A percentile compares a stretch with the other conserved stretches of the same genome.
Conservation (phyloP, 192 early-diverging fungal genomes). For the Mortierella claussenii region DNA sequence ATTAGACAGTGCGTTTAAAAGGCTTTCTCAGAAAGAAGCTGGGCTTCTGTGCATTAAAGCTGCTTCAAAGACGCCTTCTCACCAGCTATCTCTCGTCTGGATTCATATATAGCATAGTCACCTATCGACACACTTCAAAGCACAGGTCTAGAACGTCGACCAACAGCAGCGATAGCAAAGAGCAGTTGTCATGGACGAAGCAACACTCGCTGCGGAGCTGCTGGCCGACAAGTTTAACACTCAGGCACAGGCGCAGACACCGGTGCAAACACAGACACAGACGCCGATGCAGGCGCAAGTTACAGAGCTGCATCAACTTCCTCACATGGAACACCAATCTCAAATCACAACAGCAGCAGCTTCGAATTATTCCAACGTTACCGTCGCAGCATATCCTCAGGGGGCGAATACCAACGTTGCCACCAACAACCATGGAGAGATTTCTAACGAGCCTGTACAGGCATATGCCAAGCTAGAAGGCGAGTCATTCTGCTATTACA, state of each 20-base stretch:
- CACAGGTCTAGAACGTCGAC: too few relatives aligned
- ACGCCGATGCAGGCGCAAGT: too few relatives aligned
- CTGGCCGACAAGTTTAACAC: constrained; percentile 13
- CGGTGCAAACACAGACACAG: too few relatives aligned
- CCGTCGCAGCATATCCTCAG: constrained; percentile 4
- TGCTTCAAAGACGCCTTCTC: too few relatives aligned
- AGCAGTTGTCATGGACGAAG: constrained; percentile 13
- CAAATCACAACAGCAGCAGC: constrained; percentile 6
- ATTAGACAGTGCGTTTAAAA: too few relatives aligned
- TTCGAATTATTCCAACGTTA: not conserved
- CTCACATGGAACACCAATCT: constrained; percentile 6
- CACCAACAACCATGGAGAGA: constrained; percentile 3
- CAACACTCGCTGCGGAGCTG: constrained; percentile 23
- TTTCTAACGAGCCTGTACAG: constrained; percentile 68
- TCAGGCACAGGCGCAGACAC: constrained; percentile 5
- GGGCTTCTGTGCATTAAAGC: too few relatives aligned
- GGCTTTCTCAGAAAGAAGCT: too few relatives aligned
- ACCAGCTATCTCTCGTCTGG: too few relatives aligned
- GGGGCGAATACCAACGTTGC: constrained; percentile 12
- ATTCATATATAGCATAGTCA: too few relatives aligned
- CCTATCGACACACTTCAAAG: too few relatives aligned
- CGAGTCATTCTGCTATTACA: constrained; percentile 83
- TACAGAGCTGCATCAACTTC: not conserved
- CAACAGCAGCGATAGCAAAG: too few relatives aligned
- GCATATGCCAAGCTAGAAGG: constrained; percentile 94